Evolutionary conservation across 2,329 filamentous ascomycete genomes (phyloP).

Genomic region (Aspergillus novofumigatus): DNA sequence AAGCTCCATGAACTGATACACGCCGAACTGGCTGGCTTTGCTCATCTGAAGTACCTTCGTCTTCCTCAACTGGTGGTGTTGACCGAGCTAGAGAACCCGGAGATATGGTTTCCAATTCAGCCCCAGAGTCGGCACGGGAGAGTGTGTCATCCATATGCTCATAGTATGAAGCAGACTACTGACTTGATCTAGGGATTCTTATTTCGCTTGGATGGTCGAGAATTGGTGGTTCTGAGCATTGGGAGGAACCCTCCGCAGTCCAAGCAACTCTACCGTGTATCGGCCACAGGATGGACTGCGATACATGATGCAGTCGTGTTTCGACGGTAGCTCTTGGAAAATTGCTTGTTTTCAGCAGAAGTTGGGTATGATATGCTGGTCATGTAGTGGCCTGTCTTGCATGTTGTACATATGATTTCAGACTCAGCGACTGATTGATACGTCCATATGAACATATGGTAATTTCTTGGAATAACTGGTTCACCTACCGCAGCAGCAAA

Average conservation of each 20-base stretch:
- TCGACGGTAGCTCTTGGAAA: neutral
- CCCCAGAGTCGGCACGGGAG: neutral
- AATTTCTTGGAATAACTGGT: neutral
- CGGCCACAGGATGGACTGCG: neutral
- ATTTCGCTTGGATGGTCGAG: conserved; percentile 1
- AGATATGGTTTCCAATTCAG: conserved; percentile 4
- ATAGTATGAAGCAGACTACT: neutral
- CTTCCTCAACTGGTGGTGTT: neutral
- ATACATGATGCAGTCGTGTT: neutral
- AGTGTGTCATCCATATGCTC: neutral
- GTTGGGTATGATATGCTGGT: neutral
- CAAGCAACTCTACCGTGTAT: neutral
- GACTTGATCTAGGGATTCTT: neutral
- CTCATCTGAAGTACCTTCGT: neutral
- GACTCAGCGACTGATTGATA: neutral
- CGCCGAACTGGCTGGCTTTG: neutral
- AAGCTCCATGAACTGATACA: neutral
- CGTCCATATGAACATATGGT: neutral
- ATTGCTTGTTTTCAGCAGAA: neutral
- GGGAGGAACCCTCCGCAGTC: neutral
- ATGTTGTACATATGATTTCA: neutral
- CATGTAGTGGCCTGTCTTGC: neutral
- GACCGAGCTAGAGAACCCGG: conserved; percentile 1
- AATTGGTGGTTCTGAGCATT: neutral
- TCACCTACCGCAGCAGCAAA: neutral